Evolutionary conservation across 495 filamentous ascomycete genomes (phyloP).

Genomic region (Aspergillus carlsbadensis): DNA sequence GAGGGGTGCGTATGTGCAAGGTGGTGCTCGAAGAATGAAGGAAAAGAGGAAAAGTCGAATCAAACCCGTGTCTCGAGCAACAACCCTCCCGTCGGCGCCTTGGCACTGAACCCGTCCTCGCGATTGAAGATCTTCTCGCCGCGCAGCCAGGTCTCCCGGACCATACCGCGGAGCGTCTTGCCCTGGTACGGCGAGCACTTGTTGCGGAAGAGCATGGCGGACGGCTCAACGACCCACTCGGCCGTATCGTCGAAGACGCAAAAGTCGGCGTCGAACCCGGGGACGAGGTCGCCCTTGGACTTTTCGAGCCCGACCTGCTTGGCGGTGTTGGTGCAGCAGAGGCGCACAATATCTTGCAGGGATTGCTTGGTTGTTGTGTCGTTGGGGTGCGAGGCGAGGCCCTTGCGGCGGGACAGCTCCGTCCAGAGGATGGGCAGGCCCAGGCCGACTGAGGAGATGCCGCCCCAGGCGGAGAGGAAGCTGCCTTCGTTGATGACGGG

Average conservation of each 20-base stretch:
- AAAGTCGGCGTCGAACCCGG: slow-evolving; percentile 89
- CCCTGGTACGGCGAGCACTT: slow-evolving; percentile 94
- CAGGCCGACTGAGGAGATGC: slow-evolving; percentile 89
- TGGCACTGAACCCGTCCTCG: slow-evolving; percentile 58
- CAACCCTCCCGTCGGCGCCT: slow-evolving; percentile 58
- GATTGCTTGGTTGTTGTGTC: slow-evolving; percentile 41
- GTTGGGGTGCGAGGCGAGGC: slow-evolving; percentile 38
- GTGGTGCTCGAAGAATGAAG: not conserved
- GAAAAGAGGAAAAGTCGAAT: slow-evolving; percentile 16
- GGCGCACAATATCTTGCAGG: slow-evolving; percentile 74
- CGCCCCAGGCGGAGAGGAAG: slow-evolving; percentile 96
- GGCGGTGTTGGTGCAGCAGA: slow-evolving; percentile 86
- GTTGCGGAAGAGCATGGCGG: slow-evolving; percentile 89
- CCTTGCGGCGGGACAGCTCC: slow-evolving; percentile 59
- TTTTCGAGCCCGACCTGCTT: slow-evolving; percentile 85
- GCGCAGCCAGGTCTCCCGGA: slow-evolving; percentile 87
- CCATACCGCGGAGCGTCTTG: slow-evolving; percentile 72
- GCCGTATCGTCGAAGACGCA: slow-evolving; percentile 87
- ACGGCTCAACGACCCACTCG: slow-evolving; percentile 66
- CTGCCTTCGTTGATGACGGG: slow-evolving; percentile 40
- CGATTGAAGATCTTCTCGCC: slow-evolving; percentile 72
- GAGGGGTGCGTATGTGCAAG: not conserved
- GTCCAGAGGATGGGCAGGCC: slow-evolving; percentile 92
- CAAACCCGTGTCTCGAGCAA: slow-evolving; percentile 58
- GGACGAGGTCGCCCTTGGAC: slow-evolving; percentile 77